Base-by-base conservation (phyloP, 2,329 filamentous ascomycete genomes). In the Penicillium brevicompactum region DNA sequence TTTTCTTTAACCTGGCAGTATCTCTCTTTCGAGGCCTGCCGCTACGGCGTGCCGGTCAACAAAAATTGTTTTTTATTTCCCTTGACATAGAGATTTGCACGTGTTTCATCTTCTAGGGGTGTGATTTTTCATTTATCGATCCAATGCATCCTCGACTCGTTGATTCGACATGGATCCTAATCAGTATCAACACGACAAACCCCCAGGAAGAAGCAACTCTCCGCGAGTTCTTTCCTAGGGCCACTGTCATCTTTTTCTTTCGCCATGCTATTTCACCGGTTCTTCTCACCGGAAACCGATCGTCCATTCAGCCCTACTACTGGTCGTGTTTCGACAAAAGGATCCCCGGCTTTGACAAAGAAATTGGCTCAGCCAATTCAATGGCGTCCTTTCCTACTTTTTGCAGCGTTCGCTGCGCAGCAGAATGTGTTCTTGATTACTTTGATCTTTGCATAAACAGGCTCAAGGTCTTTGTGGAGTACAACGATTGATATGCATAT, bases 1-100 rank as follows among this genome's bases (percentile, higher is more conserved):
- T 67, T 67, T 63, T 37, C 14, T 37, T 37, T 37, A 37, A 37
- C 62, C 64, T 64, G 66, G 67, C 66, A 68, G 62, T 67, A 63
- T 67, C 46, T 52, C 44, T 55, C 49, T 64, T 59, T 67, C 63
- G 60, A 67, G 66, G 58, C 64, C 66, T 67, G 64, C 63, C 67
- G 64, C 55, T 56, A 61, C 62, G 61, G 63, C 65, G 61, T 58
- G 54, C 62, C 60, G 64, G 62, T 63, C 63, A 32, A 32, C 59
- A 66, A 64, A 67, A 67, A 56, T 54, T 46, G 51, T 59, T 6
- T 27, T 65, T 66, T 56, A 60, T 63, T 61, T 58, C 60, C 63
- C 64, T 65, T 67, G 64, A 63, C 62, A 74, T 74, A 74, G 71
- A 74, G 53, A 57, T 63, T 58, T 51, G 54, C 50, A 40, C 31